Conservation (phyloP, 306 rosid species). For the Prunus kanzakura region DNA sequence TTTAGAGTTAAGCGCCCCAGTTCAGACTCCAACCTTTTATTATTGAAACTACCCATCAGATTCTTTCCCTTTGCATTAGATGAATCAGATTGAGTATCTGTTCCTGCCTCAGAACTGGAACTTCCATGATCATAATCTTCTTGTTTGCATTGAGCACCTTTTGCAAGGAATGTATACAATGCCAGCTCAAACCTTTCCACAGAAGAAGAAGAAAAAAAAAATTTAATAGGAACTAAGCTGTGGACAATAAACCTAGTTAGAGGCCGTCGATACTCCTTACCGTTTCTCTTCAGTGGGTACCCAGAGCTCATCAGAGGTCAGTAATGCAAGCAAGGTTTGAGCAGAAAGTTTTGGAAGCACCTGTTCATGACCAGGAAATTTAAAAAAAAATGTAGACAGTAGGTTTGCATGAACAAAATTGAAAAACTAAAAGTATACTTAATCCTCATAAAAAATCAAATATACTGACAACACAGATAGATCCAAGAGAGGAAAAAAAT, state of each 20-base stretch:
- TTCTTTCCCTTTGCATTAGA: slow-evolving; percentile 47
- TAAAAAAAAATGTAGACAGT: slow-evolving; percentile 1
- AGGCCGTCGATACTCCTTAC: slow-evolving; percentile 40
- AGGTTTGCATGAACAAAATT: slow-evolving; percentile 1
- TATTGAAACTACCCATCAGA: slow-evolving; percentile 38
- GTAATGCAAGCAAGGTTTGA: slow-evolving; percentile 78
- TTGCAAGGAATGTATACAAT: slow-evolving; percentile 64
- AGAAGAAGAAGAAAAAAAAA: slow-evolving; percentile 16
- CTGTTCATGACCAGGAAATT: slow-evolving; percentile 33
- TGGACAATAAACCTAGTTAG: slow-evolving; percentile 27
- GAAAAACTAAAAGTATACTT: neutral
- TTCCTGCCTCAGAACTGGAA: slow-evolving; percentile 57
- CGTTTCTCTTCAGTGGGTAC: slow-evolving; percentile 82
- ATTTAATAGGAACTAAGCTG: slow-evolving; percentile 19
- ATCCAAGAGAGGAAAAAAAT: neutral
- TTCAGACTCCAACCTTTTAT: slow-evolving; percentile 61
- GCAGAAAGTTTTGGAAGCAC: slow-evolving; percentile 93
- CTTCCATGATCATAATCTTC: slow-evolving; percentile 64
- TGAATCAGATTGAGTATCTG: slow-evolving; percentile 47
- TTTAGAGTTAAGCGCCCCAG: slow-evolving; percentile 53
- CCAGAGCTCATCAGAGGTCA: slow-evolving; percentile 89
- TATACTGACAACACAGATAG: neutral
- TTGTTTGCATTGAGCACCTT: slow-evolving; percentile 60
- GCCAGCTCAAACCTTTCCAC: slow-evolving; percentile 81
- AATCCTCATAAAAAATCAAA: neutral